Conservation (phyloP, 1,284 basidiomycete species). For the Ceratobasidium theobromae region DNA sequence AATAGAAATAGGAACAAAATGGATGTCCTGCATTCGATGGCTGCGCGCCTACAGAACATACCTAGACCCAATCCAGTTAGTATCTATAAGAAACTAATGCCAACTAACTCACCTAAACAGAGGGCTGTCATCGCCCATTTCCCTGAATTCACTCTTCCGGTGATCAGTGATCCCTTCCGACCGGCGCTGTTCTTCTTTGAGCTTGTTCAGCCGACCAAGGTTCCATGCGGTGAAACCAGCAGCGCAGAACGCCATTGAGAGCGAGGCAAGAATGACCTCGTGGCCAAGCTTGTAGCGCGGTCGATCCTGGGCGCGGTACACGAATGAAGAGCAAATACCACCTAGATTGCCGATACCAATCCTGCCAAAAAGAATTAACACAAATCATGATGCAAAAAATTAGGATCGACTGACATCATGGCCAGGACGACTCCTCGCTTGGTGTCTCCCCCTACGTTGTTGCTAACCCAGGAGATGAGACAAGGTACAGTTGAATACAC, state of each 20-base stretch:
- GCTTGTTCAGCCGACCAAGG: slow-evolving; percentile 45
- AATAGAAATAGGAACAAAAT: no score
- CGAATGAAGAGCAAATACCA: slow-evolving; percentile 50
- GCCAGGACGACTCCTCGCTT: slow-evolving; percentile 56
- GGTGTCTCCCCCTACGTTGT: slow-evolving; percentile 57
- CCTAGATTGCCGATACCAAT: slow-evolving; percentile 9
- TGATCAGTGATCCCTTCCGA: slow-evolving; percentile 46
- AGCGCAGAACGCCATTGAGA: slow-evolving; percentile 51
- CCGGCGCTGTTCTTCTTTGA: slow-evolving; percentile 47
- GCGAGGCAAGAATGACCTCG: slow-evolving; percentile 52
- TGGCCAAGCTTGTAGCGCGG: slow-evolving; percentile 55
- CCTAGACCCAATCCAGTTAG: no score
- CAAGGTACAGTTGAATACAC: slow-evolving; percentile 40
- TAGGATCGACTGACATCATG: slow-evolving; percentile 44
- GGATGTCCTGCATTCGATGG: no score
- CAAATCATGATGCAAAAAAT: no score
- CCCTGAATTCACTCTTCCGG: slow-evolving; percentile 45
- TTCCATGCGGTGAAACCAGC: slow-evolving; percentile 40
- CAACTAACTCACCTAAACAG: slow-evolving; percentile 53
- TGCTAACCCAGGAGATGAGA: slow-evolving; percentile 57
- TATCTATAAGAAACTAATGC: no score
- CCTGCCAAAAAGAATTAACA: no score
- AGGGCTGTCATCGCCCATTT: slow-evolving; percentile 52
- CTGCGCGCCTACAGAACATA: no score
- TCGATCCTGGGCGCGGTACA: slow-evolving; percentile 46